phyloP scores from a whole-genome alignment of 2,329 filamentous ascomycete species.

The Hortaea werneckii region DNA sequence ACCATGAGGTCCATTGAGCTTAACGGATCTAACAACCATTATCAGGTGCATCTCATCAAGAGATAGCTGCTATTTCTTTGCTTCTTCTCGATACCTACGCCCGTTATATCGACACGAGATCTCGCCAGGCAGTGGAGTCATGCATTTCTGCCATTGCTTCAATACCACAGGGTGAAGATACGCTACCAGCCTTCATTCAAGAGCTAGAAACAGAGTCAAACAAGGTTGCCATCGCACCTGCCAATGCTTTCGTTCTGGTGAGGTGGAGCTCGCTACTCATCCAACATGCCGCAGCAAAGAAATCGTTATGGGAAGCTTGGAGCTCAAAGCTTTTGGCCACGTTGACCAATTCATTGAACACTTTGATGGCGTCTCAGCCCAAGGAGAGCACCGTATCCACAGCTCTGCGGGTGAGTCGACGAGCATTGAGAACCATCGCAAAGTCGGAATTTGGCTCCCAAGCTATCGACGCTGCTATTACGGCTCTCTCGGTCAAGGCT shows the following conservation, averaged over 20 bases:
- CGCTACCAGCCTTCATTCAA: slow-evolving; percentile 55
- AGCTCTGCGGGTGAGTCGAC: slow-evolving; percentile 65
- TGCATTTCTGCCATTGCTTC: slow-evolving; percentile 63
- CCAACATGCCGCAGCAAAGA: slow-evolving; percentile 53
- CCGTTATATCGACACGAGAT: slow-evolving; percentile 75
- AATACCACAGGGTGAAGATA: slow-evolving; percentile 44
- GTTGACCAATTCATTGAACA: slow-evolving; percentile 65
- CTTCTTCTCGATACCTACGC: slow-evolving; percentile 72
- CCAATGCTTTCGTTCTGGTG: slow-evolving; percentile 76
- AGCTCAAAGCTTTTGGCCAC: slow-evolving; percentile 56
- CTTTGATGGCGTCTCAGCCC: slow-evolving; percentile 57
- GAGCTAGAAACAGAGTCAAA: slow-evolving; percentile 61
- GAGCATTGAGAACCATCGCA: slow-evolving; percentile 68
- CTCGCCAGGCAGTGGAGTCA: slow-evolving; percentile 70
- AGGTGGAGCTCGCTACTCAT: slow-evolving; percentile 82
- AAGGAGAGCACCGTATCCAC: slow-evolving; percentile 60
- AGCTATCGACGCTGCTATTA: slow-evolving; percentile 53
- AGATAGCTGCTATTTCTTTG: slow-evolving; percentile 35
- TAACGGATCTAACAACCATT: not conserved
- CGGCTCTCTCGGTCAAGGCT: slow-evolving; percentile 58
- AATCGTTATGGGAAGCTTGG: slow-evolving; percentile 53
- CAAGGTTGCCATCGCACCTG: slow-evolving; percentile 67
- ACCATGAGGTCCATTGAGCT: not conserved
- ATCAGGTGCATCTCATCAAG: slow-evolving; percentile 8
- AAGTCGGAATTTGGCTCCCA: slow-evolving; percentile 50